These are phyloP conservation scores for Kuraishia capsulata DNA, from an alignment of 805 yeast genomes.

Conservation along the genomic window DNA sequence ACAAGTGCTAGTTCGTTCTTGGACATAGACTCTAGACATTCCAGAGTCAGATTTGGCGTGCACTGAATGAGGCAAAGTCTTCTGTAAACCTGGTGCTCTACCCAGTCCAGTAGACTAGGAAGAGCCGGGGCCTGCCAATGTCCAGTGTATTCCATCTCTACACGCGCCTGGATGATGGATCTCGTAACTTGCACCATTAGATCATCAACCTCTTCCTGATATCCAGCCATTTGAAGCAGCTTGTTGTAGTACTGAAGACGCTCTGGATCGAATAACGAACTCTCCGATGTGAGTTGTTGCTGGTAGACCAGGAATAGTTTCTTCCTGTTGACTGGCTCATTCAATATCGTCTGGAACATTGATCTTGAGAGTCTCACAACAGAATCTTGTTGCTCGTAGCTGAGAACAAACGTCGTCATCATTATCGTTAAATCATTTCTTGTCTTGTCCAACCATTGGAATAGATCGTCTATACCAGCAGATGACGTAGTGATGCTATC, in stretches of 20 bases:
- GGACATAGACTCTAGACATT: slow-evolving; percentile 10
- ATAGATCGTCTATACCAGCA: not conserved
- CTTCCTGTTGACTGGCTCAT: not conserved
- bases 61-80: slow-evolving; percentile 12
- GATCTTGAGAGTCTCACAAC: not conserved
- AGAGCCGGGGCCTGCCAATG: slow-evolving; percentile 32
- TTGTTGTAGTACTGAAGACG: slow-evolving; percentile 6
- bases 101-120: slow-evolving; percentile 25
- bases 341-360: not conserved
- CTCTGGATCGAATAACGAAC: slow-evolving; percentile 6
- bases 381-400: not conserved
- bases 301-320: not conserved
- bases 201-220: slow-evolving; percentile 13
- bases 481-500: no score
- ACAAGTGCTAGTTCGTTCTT: slow-evolving; percentile 23
- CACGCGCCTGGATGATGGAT: slow-evolving; percentile 22
- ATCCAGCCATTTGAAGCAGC: not conserved
- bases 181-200: slow-evolving; percentile 28
- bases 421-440: not conserved
- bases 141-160: slow-evolving; percentile 19
- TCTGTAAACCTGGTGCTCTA: slow-evolving; percentile 28
- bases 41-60: slow-evolving; percentile 6
- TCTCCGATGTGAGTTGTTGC: slow-evolving; percentile 6
- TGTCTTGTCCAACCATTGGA: not conserved
- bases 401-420: not conserved